phyloP scores from a whole-genome alignment of 768 basidiomycete species.

The Fomitopsis pulvina region DNA sequence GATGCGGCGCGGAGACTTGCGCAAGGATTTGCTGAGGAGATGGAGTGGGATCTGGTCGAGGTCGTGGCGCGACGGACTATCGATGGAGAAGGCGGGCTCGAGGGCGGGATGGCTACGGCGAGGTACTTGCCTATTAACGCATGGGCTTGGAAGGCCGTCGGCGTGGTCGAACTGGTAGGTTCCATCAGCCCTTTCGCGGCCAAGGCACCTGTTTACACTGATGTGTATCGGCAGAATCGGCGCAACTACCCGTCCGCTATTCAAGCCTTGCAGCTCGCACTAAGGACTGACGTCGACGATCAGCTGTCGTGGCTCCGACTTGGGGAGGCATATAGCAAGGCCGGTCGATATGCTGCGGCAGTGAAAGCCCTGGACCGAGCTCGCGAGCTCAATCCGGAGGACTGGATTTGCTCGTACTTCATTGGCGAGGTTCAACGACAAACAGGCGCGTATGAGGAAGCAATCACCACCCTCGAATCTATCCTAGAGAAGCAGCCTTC shows the following conservation, averaged over 20 bases:
- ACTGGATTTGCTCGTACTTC: slow-evolving; percentile 82
- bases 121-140: slow-evolving; percentile 71
- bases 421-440: slow-evolving; percentile 81
- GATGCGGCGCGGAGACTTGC: slow-evolving; percentile 82
- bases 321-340: slow-evolving; percentile 85
- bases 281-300: slow-evolving; percentile 75
- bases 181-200: not conserved
- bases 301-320: slow-evolving; percentile 82
- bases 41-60: slow-evolving; percentile 94
- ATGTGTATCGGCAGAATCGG: too few species aligned
- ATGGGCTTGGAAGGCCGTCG: slow-evolving; percentile 98
- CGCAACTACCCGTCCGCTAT: slow-evolving; percentile 70
- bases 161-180: slow-evolving; percentile 84
- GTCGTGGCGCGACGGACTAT: slow-evolving; percentile 90
- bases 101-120: slow-evolving; percentile 31
- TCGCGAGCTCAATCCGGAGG: slow-evolving; percentile 60
- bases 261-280: slow-evolving; percentile 78
- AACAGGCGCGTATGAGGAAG: slow-evolving; percentile 67
- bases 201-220: not conserved
- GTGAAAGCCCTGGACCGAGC: slow-evolving; percentile 81
- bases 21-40: slow-evolving; percentile 84
- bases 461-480: slow-evolving; percentile 56
- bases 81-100: slow-evolving; percentile 82
- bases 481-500: slow-evolving; percentile 50
- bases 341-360: slow-evolving; percentile 84